Conservation (phyloP, 345 rosid genomes). For the Carallia pectinifolia region DNA sequence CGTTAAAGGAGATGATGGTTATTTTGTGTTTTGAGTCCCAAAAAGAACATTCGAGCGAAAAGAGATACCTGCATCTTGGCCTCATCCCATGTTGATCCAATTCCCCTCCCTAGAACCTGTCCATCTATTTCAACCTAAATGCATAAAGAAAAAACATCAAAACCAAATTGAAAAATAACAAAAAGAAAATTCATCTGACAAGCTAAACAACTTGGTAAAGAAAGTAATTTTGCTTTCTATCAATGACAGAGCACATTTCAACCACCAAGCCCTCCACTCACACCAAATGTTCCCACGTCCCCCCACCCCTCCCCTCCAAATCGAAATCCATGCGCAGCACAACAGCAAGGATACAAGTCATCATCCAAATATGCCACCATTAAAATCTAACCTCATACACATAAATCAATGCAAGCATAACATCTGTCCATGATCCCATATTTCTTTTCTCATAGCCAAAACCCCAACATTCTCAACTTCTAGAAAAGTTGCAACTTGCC, state of each 20-base stretch:
- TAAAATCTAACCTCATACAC: too few species aligned
- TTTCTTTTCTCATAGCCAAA: too few species aligned
- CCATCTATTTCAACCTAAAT: conserved; percentile 93
- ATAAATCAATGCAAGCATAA: too few species aligned
- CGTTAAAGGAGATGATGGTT: background rate
- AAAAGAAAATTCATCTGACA: background rate
- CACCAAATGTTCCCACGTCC: too few species aligned
- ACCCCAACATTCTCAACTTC: too few species aligned
- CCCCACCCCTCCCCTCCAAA: too few species aligned
- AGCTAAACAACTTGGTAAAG: background rate
- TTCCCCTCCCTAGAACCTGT: conserved; percentile 77
- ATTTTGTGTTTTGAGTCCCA: background rate
- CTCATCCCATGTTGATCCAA: conserved; percentile 90
- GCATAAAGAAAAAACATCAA: conserved; percentile 9
- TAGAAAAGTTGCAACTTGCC: too few species aligned
- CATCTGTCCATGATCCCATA: too few species aligned
- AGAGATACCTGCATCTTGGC: conserved; percentile 77
- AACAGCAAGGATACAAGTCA: too few species aligned
- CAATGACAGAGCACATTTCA: background rate
- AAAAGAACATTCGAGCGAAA: conserved; percentile 3
- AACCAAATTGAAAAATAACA: conserved; percentile 4
- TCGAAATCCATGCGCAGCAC: too few species aligned
- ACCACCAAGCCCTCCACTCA: background rate
- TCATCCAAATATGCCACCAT: too few species aligned
- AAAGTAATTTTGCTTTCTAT: conserved; percentile 1